Base-by-base conservation (phyloP, 148 eudicot genomes). In the Suaeda aralocaspica region DNA sequence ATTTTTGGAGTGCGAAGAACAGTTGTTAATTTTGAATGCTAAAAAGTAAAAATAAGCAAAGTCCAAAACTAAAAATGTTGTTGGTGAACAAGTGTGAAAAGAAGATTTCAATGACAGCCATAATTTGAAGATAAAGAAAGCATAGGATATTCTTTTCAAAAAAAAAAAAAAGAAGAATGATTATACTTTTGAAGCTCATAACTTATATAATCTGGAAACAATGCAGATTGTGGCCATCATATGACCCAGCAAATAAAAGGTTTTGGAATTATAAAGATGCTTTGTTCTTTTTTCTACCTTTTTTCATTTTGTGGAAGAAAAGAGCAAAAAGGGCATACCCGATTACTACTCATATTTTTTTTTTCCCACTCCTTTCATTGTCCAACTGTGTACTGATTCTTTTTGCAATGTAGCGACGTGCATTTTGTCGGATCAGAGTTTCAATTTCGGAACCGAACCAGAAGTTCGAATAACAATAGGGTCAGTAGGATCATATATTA, bases 201-300 rank as follows among this genome's bases (percentile, higher is more conserved):
- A 46, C 19, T 15, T 46, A 15, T 46, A 56, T 2, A 56, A 34
- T 56, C 51, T 57, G 39, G n/a, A 5, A 33, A 46, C 28, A 31
- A 46, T 45, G n/a, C 10, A 60, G 67, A 71, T 61, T 60, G 59
- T 61, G 74, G 45, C 49, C 67, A 71, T 49, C 67, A 71, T 71
- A 71, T 61, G 74, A 15, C 67, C 10, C 46, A 29, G 0, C 19
- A 45, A 29, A 49, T 15, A 28, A 60, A 61, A 61, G 67, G 72
- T 42, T 18, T 19, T 3, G 30, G 31, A 33, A 48, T 55, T 39
- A 36, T 25, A 4, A 53, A 22, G 16, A 31, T 21, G 41, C 41
- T 42, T 59, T 12, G 18, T 59, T 12, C 42, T 59, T 30, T 31
- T 59, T 59, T 11, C n/a, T 18, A 39, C 64, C 34, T 10, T n/a